phyloP scores from a whole-genome alignment of 208 protist species.

The Trypanosomatidae sp. region DNA sequence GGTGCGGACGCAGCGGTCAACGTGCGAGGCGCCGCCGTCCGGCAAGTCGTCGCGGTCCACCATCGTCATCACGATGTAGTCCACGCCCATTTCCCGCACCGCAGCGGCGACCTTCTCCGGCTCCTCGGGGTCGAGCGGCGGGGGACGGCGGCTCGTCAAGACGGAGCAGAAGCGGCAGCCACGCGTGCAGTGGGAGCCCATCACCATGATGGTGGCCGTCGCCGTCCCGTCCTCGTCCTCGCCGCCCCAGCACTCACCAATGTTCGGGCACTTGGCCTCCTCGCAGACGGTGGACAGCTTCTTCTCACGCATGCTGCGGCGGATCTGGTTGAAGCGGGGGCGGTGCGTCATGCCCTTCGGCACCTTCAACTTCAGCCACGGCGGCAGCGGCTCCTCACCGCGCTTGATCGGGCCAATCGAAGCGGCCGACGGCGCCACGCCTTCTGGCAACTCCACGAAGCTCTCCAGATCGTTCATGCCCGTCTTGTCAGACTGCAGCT shows the following conservation, averaged over 20 bases:
- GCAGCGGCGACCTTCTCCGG: conserved; percentile 93
- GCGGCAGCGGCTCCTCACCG: conserved; percentile 84
- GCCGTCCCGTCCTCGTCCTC: conserved; percentile 78
- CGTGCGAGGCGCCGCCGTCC: conserved; percentile 94
- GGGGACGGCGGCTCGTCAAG: conserved; percentile 93
- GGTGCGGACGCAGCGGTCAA: conserved; percentile 85
- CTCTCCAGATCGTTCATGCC: conserved; percentile 76
- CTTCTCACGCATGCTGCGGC: conserved; percentile 78
- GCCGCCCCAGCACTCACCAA: conserved; percentile 98
- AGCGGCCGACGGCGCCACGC: conserved; percentile 51
- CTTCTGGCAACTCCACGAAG: conserved; percentile 81
- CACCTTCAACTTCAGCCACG: conserved; percentile 93
- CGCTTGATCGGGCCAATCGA: conserved; percentile 79
- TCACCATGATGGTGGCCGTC: conserved; percentile 98
- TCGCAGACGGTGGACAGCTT: conserved; percentile 92
- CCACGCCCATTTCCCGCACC: conserved; percentile 96
- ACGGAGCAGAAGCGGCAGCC: conserved; percentile 98
- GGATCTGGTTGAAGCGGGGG: conserved; percentile 83
- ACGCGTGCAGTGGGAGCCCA: conserved; percentile 98
- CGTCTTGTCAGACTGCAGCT: conserved; percentile 57
- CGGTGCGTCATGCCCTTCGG: conserved; percentile 78
- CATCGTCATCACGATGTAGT: conserved; percentile 99
- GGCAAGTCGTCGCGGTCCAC: conserved; percentile 97
- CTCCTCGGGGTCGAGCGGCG: conserved; percentile 95
- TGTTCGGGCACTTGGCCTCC: conserved; percentile 98